Evolutionary conservation across 129 eudicot species (phyloP).

Genomic region (sunflower (Helianthus annuus)): HanXRQr2.0-SUNRISE NC_035445.2:98372925-98373424

Average conservation of each 20-base stretch:
- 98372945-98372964: constrained; percentile 90
- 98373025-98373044: constrained; percentile 92
- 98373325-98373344: background rate
- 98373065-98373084: constrained; percentile 72
- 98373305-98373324: background rate
- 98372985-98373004: constrained; percentile 77
- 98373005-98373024: constrained; percentile 70
- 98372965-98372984: constrained; percentile 85
- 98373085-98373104: constrained; percentile 76
- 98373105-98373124: constrained; percentile 74
- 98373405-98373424: constrained; percentile 94
- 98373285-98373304: constrained; percentile 27
- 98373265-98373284: constrained; percentile 77
- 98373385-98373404: constrained; percentile 90
- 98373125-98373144: constrained; percentile 65
- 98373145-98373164: constrained; percentile 70
- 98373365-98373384: constrained; percentile 89
- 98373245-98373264: constrained; percentile 74
- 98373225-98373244: constrained; percentile 72
- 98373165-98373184: constrained; percentile 66
- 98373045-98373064: constrained; percentile 79
- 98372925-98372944: constrained; percentile 75
- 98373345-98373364: background rate
- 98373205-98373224: constrained; percentile 77
- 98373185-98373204: constrained; percentile 66